These are phyloP conservation scores for Cladosporium sp. DNA, from an alignment of 2,329 filamentous ascomycete species.

Conservation along the genomic window DNA sequence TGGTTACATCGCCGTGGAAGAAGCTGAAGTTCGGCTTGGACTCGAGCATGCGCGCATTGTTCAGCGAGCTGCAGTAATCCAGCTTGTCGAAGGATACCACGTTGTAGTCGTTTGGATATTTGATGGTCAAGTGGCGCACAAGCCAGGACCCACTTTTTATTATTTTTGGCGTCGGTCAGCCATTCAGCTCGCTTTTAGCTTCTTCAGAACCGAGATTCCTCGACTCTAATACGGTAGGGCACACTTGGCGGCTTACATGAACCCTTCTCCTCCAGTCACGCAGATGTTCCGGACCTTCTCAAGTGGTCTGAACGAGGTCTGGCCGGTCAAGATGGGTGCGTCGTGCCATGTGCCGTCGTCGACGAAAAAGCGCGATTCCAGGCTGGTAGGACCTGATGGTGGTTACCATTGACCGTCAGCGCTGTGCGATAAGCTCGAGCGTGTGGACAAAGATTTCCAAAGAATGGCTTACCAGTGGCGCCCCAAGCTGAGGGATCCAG, in stretches of 20 bases:
- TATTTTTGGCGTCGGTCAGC: not conserved
- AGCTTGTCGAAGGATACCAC: constrained; percentile 81
- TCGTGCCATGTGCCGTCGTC: constrained; percentile 66
- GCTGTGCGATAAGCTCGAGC: not conserved
- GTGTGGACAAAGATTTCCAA: not conserved
- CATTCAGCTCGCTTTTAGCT: constrained; percentile 5
- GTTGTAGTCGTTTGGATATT: constrained; percentile 70
- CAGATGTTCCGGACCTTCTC: constrained; percentile 73
- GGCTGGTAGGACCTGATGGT: constrained; percentile 30
- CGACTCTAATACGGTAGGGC: constrained; percentile 3
- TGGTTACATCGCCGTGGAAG: constrained; percentile 74
- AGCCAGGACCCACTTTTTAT: constrained; percentile 71
- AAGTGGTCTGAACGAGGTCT: constrained; percentile 65
- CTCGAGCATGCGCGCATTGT: constrained; percentile 70
- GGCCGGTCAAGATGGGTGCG: constrained; percentile 65
- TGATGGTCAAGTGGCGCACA: constrained; percentile 70
- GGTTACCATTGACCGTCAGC: not conserved
- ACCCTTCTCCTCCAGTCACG: constrained; percentile 78
- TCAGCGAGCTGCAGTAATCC: constrained; percentile 75
- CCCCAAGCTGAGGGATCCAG: constrained; percentile 16
- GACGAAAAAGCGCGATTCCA: constrained; percentile 39
- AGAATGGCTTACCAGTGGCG: constrained; percentile 15
- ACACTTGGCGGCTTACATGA: constrained; percentile 60
- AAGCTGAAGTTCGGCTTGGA: constrained; percentile 70
- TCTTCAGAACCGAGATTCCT: constrained; percentile 15